Conservation (phyloP, 495 filamentous ascomycete genomes). For the Pseudomonodictys pantanalensis region DNA sequence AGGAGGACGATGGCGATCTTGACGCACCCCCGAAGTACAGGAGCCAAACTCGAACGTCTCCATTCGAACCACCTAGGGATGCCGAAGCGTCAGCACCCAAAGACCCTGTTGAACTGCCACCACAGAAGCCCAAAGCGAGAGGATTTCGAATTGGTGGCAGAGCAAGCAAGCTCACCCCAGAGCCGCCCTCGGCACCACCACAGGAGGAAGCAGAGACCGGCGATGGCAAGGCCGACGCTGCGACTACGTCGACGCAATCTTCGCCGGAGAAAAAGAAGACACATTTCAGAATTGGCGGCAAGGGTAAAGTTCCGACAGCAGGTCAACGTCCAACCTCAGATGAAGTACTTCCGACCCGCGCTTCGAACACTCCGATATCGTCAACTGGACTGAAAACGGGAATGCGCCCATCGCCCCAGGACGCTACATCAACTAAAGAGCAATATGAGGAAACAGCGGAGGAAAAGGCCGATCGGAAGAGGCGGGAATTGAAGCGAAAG, state of each 20-base stretch:
- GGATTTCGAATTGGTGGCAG: slow-evolving; percentile 28
- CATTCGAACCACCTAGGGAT: not conserved
- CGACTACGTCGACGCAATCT: not conserved
- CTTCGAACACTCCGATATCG: no score
- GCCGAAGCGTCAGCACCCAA: not conserved
- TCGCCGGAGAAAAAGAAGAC: not conserved
- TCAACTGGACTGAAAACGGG: no score
- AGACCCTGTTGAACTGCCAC: no score
- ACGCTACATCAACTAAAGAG: slow-evolving; percentile 14
- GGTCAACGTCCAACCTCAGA: no score
- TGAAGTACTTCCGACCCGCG: no score
- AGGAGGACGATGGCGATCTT: slow-evolving; percentile 30
- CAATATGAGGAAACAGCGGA: slow-evolving; percentile 37
- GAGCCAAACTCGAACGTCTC: not conserved
- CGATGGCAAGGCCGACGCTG: not conserved
- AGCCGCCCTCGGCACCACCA: not conserved
- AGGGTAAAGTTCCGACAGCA: slow-evolving; percentile 2
- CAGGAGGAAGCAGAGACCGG: not conserved
- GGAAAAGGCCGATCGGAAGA: slow-evolving; percentile 41
- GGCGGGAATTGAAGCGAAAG: slow-evolving; percentile 40
- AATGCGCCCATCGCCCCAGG: no score
- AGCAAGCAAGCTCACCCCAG: not conserved
- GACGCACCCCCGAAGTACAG: slow-evolving; percentile 21
- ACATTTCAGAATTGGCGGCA: slow-evolving; percentile 30
- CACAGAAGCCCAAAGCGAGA: slow-evolving; percentile 4